phyloP scores from a whole-genome alignment of 192 early-diverging fungal genomes.

The Entomortierella chlamydospora region DNA sequence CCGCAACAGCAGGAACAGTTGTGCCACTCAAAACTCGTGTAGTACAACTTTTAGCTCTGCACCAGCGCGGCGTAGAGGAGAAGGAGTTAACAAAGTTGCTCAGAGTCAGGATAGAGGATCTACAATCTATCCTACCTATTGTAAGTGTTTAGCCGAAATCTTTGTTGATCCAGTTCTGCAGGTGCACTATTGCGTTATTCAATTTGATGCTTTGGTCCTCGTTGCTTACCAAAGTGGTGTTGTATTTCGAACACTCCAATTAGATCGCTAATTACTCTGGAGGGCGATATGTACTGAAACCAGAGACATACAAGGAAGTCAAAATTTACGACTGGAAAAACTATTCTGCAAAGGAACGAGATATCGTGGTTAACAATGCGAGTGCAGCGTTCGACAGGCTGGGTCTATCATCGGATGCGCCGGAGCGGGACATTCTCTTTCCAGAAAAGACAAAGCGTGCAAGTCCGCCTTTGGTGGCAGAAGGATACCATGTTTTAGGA shows the following conservation, averaged over 20 bases:
- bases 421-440: slow-evolving; percentile 55
- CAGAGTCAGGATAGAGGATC: slow-evolving; percentile 14
- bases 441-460: slow-evolving; percentile 25
- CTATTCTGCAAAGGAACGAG: slow-evolving; percentile 54
- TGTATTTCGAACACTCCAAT: not conserved
- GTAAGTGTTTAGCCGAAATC: slow-evolving; percentile 11
- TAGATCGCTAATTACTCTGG: slow-evolving; percentile 32
- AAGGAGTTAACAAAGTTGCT: slow-evolving; percentile 17
- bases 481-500: slow-evolving; percentile 26
- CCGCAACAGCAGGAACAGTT: slow-evolving; percentile 20
- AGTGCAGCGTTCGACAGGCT: slow-evolving; percentile 64
- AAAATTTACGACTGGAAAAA: slow-evolving; percentile 64
- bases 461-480: slow-evolving; percentile 41
- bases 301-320: slow-evolving; percentile 61
- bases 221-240: not conserved
- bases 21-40: slow-evolving; percentile 44
- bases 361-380: slow-evolving; percentile 56
- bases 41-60: slow-evolving; percentile 33
- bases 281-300: slow-evolving; percentile 57
- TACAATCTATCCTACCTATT: slow-evolving; percentile 25
- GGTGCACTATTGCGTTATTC: not conserved
- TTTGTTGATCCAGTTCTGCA: not conserved
- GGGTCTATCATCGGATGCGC: slow-evolving; percentile 57
- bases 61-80: slow-evolving; percentile 31
- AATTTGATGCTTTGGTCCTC: not conserved